These are phyloP conservation scores for Friedmanniomyces endolithicus DNA, from an alignment of 495 filamentous ascomycete genomes.

Conservation along the genomic window DNA sequence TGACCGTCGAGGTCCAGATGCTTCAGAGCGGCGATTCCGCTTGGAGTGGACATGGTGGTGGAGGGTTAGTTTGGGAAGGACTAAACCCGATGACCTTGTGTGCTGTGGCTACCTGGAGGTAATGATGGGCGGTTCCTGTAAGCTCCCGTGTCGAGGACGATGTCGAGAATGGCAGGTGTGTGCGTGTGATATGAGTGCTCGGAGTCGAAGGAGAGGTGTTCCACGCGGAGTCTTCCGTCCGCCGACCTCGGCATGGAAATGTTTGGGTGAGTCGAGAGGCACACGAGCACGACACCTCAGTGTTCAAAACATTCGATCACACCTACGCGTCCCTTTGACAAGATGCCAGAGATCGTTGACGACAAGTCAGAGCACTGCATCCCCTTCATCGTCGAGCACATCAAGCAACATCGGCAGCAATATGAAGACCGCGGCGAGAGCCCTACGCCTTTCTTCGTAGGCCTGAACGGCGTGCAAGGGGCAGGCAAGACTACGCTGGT, in stretches of 20 bases:
- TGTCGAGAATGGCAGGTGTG: too few species aligned
- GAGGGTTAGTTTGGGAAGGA: not conserved
- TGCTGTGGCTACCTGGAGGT: not conserved
- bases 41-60: slow-evolving; percentile 2
- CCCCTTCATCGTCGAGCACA: slow-evolving; percentile 63
- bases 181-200: not conserved
- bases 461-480: slow-evolving; percentile 64
- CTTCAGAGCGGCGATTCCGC: slow-evolving; percentile 44
- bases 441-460: slow-evolving; percentile 47
- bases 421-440: slow-evolving; percentile 24
- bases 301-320: not conserved
- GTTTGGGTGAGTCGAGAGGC: not conserved
- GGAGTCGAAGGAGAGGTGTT: not conserved
- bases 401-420: slow-evolving; percentile 40
- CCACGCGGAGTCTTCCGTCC: not conserved
- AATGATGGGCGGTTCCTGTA: not conserved
- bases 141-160: not conserved
- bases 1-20: slow-evolving; percentile 78
- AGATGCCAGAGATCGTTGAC: slow-evolving; percentile 45
- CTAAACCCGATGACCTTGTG: not conserved
- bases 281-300: not conserved
- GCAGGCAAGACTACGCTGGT: slow-evolving; percentile 85
- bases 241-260: not conserved
- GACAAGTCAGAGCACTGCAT: slow-evolving; percentile 83
- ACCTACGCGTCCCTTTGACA: not conserved